Conservation (phyloP, 2,329 filamentous ascomycete genomes). For the Ceratocystis destructans region DNA sequence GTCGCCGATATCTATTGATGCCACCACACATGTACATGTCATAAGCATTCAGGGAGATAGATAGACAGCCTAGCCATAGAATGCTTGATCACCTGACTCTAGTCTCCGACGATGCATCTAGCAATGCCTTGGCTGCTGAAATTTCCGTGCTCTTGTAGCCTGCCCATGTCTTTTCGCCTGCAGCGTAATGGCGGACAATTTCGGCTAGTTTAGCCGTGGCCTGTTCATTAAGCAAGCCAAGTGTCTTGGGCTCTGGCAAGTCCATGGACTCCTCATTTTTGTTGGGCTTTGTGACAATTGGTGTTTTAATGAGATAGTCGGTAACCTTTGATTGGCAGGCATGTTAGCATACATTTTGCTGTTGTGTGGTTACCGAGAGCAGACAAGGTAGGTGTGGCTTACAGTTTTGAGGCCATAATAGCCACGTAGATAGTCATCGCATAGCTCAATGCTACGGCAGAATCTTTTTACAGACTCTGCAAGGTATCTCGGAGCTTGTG, state of each 20-base stretch:
- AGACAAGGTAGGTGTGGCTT: conserved; percentile 23
- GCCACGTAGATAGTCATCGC: conserved; percentile 79
- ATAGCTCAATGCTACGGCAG: conserved; percentile 81
- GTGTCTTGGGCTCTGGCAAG: conserved; percentile 42
- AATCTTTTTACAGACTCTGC: conserved; percentile 71
- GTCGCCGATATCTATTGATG: neutral
- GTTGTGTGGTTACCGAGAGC: neutral
- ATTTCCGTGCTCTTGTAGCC: conserved; percentile 62
- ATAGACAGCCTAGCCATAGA: neutral
- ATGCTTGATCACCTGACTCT: conserved; percentile 29
- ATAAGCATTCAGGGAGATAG: neutral
- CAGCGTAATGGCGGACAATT: conserved; percentile 52
- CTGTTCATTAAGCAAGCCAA: conserved; percentile 55
- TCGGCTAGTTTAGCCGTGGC: conserved; percentile 64
- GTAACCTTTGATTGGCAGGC: conserved; percentile 32
- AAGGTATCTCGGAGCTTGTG: conserved; percentile 36
- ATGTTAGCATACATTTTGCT: neutral
- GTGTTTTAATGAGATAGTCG: conserved; percentile 34
- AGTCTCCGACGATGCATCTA: conserved; percentile 39
- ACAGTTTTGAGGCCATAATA: conserved; percentile 84
- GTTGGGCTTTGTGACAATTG: conserved; percentile 33
- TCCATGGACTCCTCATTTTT: conserved; percentile 37
- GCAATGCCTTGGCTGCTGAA: conserved; percentile 53
- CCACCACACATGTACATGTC: neutral
- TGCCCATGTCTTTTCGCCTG: conserved; percentile 51